Base-by-base conservation (phyloP, 2,329 filamentous ascomycete species). In the Dothideomycetidae sp. region DNA sequence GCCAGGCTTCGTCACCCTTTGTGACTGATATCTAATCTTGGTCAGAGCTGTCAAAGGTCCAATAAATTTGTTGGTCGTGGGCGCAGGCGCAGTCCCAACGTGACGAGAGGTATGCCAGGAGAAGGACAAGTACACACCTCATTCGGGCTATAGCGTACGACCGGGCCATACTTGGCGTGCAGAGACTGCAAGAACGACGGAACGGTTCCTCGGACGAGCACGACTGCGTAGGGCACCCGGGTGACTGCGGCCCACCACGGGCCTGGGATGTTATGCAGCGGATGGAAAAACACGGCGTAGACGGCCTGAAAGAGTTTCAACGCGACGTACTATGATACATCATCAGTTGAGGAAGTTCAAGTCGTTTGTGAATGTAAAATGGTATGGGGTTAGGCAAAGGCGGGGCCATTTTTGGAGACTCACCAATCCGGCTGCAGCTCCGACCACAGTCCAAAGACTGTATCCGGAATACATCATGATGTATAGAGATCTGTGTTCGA, bases 1-100 rank as follows among this genome's bases (percentile, higher is more conserved):
- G 53, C 54, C 57, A 64, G 2, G 60, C 59, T 2, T 54, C 57
- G 1, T 63, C 59, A n/a, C 48, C 57, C 3, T 57, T 55, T 36
- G 53, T 63, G 48, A 63, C 62, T 1, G 61, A 62, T 1, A 64
- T 29, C 13, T 38, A n/a, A n/a, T n/a, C n/a, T n/a, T n/a, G n/a
- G n/a, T n/a, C n/a, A n/a, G n/a, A n/a, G n/a, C n/a, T n/a, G n/a
- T n/a, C n/a, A n/a, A n/a, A n/a, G n/a, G n/a, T n/a, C n/a, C n/a
- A n/a, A n/a, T n/a, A n/a, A n/a, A n/a, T n/a, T n/a, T n/a, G n/a
- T n/a, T n/a, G n/a, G n/a, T n/a, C n/a, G n/a, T n/a, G n/a, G n/a
- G n/a, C n/a, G n/a, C n/a, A n/a, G n/a, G n/a, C n/a, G n/a, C n/a
- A n/a, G n/a, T n/a, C n/a, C n/a, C n/a, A n/a, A n/a, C n/a, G n/a